These are phyloP conservation scores for Durio zibethinus DNA, from an alignment of 345 rosid species.

Conservation along the genomic window DNA sequence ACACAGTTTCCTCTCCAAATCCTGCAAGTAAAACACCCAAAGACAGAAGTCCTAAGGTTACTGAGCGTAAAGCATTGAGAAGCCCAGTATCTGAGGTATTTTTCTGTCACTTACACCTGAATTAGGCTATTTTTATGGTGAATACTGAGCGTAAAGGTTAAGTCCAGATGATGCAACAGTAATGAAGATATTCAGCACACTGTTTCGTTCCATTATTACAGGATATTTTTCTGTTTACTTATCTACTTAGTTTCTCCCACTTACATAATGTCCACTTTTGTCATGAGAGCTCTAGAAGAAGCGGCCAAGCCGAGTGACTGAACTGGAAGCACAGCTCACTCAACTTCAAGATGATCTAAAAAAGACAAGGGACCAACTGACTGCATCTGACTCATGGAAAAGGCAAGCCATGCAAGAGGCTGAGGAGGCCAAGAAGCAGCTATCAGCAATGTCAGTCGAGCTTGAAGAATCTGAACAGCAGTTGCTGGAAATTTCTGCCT, in stretches of 20 bases:
- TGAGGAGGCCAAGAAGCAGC: conserved; percentile 64
- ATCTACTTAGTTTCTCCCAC: background rate
- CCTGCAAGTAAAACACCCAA: conserved; percentile 54
- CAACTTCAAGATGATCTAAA: conserved; percentile 84
- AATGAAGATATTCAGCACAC: background rate
- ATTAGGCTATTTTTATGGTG: background rate
- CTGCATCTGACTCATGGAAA: conserved; percentile 61
- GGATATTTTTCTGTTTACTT: background rate
- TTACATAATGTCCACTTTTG: conserved; percentile 13
- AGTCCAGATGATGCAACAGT: background rate
- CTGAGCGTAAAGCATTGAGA: conserved; percentile 68
- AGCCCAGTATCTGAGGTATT: conserved; percentile 71
- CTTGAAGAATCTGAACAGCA: conserved; percentile 67
- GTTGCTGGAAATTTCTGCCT: conserved; percentile 64
- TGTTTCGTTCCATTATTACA: background rate
- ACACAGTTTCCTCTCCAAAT: conserved; percentile 45
- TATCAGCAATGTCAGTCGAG: conserved; percentile 45
- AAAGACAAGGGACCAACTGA: conserved; percentile 73
- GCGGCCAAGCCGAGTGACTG: conserved; percentile 46
- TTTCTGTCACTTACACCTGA: conserved; percentile 5
- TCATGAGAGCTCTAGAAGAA: conserved; percentile 49
- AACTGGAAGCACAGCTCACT: conserved; percentile 61
- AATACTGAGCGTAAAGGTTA: too few species aligned
- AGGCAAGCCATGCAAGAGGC: conserved; percentile 72
- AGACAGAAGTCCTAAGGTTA: conserved; percentile 66